Conservation (phyloP, 495 filamentous ascomycete genomes). For the Coniosporium apollinis region DNA sequence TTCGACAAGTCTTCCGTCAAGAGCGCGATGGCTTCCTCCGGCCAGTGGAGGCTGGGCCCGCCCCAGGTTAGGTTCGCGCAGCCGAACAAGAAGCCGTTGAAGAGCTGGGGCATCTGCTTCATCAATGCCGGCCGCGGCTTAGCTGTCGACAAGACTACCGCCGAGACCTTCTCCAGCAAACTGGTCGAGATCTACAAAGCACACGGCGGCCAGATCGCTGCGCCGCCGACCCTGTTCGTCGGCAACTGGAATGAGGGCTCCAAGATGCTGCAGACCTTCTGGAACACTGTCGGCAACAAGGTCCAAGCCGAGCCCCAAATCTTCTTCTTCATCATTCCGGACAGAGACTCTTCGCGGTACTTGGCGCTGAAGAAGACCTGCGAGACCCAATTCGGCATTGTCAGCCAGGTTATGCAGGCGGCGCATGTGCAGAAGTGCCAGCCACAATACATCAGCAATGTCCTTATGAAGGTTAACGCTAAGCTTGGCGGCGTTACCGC, state of each 20-base stretch:
- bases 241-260: slow-evolving; percentile 31
- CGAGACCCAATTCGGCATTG: slow-evolving; percentile 63
- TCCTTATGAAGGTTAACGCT: slow-evolving; percentile 85
- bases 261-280: slow-evolving; percentile 35
- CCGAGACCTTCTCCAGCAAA: slow-evolving; percentile 37
- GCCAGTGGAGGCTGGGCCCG: slow-evolving; percentile 74
- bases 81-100: slow-evolving; percentile 41
- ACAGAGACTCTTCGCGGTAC: slow-evolving; percentile 50
- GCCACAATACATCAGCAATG: slow-evolving; percentile 72
- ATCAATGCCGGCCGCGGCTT: slow-evolving; percentile 28
- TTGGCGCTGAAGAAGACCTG: slow-evolving; percentile 63
- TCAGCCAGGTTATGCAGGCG: slow-evolving; percentile 53
- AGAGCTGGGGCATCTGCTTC: slow-evolving; percentile 53
- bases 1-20: slow-evolving; percentile 34
- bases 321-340: slow-evolving; percentile 48
- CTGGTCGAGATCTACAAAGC: slow-evolving; percentile 45
- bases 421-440: slow-evolving; percentile 42
- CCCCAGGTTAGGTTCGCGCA: too few species aligned
- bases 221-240: slow-evolving; percentile 21
- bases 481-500: slow-evolving; percentile 77
- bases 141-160: slow-evolving; percentile 23
- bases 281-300: slow-evolving; percentile 30
- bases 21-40: too few species aligned
- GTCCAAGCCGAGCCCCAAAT: slow-evolving; percentile 25
- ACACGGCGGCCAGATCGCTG: slow-evolving; percentile 54